Percentiles rank a stretch among this genome's conserved stretches.
Evolutionary conservation across 805 yeast genomes (phyloP).

Genomic region (Candida succiphila): DNA sequence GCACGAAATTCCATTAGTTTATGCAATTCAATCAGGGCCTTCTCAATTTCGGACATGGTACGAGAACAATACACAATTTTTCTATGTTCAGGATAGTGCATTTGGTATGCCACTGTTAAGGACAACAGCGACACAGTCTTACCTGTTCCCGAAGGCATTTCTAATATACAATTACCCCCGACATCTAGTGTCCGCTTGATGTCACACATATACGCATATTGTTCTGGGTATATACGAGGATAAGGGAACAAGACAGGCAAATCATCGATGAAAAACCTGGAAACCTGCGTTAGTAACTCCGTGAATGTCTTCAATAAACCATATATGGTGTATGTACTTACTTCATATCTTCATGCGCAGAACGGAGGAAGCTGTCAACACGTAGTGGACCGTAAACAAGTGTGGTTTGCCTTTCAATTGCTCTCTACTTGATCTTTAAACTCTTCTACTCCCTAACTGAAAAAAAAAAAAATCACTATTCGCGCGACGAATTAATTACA

Average conservation of each 20-base stretch:
- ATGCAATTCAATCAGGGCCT: conserved; percentile 86
- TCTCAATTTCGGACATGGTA: conserved; percentile 98
- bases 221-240: conserved; percentile 96
- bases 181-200: conserved; percentile 88
- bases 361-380: no score
- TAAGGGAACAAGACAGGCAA: conserved; percentile 93
- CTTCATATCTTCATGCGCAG: no score
- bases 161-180: conserved; percentile 93
- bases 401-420: no score
- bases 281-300: neutral
- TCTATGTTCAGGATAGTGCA: conserved; percentile 85
- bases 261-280: conserved; percentile 86
- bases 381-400: no score
- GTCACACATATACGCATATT: conserved; percentile 95
- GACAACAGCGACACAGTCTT: conserved; percentile 90
- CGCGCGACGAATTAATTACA: no score
- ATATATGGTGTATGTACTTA: no score
- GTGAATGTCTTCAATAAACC: neutral
- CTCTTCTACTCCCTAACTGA: no score
- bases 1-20: conserved; percentile 81
- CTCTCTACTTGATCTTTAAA: no score
- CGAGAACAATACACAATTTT: conserved; percentile 97
- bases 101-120: conserved; percentile 89
- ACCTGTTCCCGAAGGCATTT: conserved; percentile 99
- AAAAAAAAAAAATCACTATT: no score